Evolutionary conservation across 352 stramenopile species (phyloP), one percentile per base, ranked within the genome.

Genomic region (Albugo laibachii): DNA sequence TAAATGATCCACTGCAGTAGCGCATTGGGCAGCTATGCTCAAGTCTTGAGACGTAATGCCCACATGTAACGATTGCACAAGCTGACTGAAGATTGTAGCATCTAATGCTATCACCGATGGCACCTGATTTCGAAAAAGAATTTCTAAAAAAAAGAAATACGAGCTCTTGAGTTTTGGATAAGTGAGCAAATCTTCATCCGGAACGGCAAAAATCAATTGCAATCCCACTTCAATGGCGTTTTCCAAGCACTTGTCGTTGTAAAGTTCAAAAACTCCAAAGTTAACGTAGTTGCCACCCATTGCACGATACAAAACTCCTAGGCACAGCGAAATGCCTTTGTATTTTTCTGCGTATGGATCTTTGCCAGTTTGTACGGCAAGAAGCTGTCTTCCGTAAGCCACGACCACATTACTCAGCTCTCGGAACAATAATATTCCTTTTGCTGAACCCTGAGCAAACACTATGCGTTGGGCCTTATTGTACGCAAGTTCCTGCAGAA

Each of bases 241-340:
- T 49, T 98, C 88, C 36, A 87, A 58, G 19, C 78, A 88, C 55
- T 88, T 72, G 68, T 99, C 95, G 54, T 97, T 96, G 69, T 99
- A 99, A 36, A 98, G 67, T 58, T 95, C 87, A 66, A 99, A 99
- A 18, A 99, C 95, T 48, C 95, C 95, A 63, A 99, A 98, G 61
- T 97, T 98, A 45, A 98, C 93, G 60, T 98, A 99, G 56, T 96
- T 97, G 19, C 95, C 95, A 45, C 77, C 77, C 19, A 91, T 52
- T 12, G 74, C 72, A 31, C 77, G 72, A 51, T 85, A 91, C 18
- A 91, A 50, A 47, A 98, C 92, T 53, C 83, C 82, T 13, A 98
- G 57, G 49, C 85, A 93, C 18, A 98, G 63, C 15, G 87, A 76
- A 53, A 98, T 93, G n/a, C 85, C 87, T 64, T 98, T 99, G 79